Evolutionary conservation across 75 land plant species (phyloP), one percentile per base, ranked within the genome.

Genomic region (Pseudotsuga menziesii): DNA sequence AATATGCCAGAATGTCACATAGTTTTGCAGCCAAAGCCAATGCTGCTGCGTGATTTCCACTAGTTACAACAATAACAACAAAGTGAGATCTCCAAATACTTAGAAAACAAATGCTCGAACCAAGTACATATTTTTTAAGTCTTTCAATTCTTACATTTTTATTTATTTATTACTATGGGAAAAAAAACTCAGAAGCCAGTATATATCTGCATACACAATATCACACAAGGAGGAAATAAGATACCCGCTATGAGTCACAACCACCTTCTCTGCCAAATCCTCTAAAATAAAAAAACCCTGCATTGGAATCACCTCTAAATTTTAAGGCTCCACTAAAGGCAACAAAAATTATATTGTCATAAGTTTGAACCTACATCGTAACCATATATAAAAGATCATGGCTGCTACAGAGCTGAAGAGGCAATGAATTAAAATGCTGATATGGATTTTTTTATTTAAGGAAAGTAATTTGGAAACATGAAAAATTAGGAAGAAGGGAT

Each of bases 1-100:
- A 86, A 79, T 91, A 84, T 16, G 97, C 89, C 4, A 91, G 94
- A 32, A 93, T 89, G 60, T 88, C 92, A 35, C 94, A 87, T 61
- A 93, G 27, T 75, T 84, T 87, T 79, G 98, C 97, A 76, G 98
- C 98, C 86, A 93, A 83, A 81, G 98, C 78, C 69, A 96, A 79
- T 72, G 97, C 98, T 77, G 97, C 98, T 80, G 98, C 98, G 84
- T 96, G 98, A 77, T 93, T 93, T 22, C 94, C 97, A 90, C 97
- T 93, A 73, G 55, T 58, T 76, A 64, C 70, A 80, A 58, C 14
- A 39, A 58, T 60, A 76, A 76, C 26, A 29, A 58, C 64, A 76
- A 39, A 54, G n/a, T 55, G 36, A 74, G 58, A 54, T 22, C 27
- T 55, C 26, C 58, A 29, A 26, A 41, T 29, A 36, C 44, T 2